phyloP scores from a whole-genome alignment of 805 yeast species.

The Spathaspora hagerdaliae region DNA sequence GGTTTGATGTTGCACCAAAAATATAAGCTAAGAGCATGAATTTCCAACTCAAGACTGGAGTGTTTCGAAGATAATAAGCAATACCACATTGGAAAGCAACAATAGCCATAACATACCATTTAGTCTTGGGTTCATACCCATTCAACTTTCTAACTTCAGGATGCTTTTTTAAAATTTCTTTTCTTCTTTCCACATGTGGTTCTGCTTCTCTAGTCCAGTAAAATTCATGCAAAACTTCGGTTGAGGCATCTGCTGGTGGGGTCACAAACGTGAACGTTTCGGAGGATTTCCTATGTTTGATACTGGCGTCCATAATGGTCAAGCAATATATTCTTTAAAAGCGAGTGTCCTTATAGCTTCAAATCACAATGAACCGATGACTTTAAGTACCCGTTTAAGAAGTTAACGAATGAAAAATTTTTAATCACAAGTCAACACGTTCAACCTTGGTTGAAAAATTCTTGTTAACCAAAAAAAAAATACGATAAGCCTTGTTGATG shows the following conservation, averaged over 20 bases:
- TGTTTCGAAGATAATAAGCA: conserved; percentile 60
- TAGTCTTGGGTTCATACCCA: conserved; percentile 84
- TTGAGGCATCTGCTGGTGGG: conserved; percentile 38
- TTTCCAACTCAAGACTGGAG: conserved; percentile 46
- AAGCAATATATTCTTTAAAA: neutral
- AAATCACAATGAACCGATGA: too few species aligned
- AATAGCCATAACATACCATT: conserved; percentile 65
- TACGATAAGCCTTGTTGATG: too few species aligned
- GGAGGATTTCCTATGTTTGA: conserved; percentile 23
- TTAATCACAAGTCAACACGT: too few species aligned
- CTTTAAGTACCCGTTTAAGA: too few species aligned
- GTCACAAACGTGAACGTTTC: conserved; percentile 29
- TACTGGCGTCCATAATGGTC: conserved; percentile 12
- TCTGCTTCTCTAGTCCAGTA: conserved; percentile 82
- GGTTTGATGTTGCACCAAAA: conserved; percentile 83
- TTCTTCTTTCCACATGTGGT: conserved; percentile 75
- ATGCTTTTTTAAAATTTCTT: conserved; percentile 65
- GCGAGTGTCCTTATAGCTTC: neutral
- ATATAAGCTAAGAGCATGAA: conserved; percentile 66
- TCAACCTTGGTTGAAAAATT: too few species aligned
- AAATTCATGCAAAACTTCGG: conserved; percentile 54
- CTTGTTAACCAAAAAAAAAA: too few species aligned
- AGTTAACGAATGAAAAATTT: too few species aligned
- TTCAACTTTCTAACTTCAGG: conserved; percentile 78
- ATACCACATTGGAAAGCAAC: conserved; percentile 62